Percentiles rank a stretch among this genome's conserved stretches.
Evolutionary conservation across 352 stramenopile species (phyloP).

Genomic region (Albugo candida): DNA sequence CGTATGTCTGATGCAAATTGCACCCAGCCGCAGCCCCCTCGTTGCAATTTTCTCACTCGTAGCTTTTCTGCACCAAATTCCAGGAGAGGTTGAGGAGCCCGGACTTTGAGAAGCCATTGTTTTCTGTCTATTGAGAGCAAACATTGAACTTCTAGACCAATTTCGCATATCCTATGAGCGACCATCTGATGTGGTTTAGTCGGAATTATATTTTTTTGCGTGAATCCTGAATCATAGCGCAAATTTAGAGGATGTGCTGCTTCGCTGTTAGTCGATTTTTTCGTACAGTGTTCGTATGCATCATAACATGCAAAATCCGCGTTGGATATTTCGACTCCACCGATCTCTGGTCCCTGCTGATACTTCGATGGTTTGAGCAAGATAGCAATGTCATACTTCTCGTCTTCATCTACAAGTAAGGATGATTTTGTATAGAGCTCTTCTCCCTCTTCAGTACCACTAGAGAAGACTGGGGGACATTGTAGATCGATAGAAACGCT

Average conservation of each 20-base stretch:
- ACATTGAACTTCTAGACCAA: constrained; percentile 48
- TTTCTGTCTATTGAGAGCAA: constrained; percentile 51
- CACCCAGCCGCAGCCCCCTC: constrained; percentile 64
- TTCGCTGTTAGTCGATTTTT: constrained; percentile 7
- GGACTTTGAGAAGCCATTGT: constrained; percentile 61
- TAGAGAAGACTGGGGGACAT: too few relatives aligned
- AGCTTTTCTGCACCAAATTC: constrained; percentile 51
- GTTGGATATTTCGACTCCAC: background rate
- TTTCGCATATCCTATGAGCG: constrained; percentile 29
- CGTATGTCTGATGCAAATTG: constrained; percentile 48
- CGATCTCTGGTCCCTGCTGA: constrained; percentile 14
- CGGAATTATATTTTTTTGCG: constrained; percentile 1
- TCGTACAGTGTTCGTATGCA: background rate
- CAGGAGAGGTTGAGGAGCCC: constrained; percentile 35
- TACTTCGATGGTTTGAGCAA: constrained; percentile 50
- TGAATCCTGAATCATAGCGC: background rate
- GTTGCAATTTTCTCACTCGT: constrained; percentile 34
- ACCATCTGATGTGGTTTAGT: constrained; percentile 17
- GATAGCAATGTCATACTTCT: constrained; percentile 74
- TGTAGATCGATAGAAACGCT: too few relatives aligned
- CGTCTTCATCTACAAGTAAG: constrained; percentile 15
- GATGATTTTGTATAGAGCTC: too few relatives aligned
- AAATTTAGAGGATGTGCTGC: background rate
- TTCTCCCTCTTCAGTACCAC: too few relatives aligned
- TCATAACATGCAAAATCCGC: background rate